Percentiles rank a stretch among this genome's conserved stretches.
These are phyloP conservation scores for Annona squamosa DNA, from an alignment of 164 flowering plant genomes.

Conservation along the genomic window DNA sequence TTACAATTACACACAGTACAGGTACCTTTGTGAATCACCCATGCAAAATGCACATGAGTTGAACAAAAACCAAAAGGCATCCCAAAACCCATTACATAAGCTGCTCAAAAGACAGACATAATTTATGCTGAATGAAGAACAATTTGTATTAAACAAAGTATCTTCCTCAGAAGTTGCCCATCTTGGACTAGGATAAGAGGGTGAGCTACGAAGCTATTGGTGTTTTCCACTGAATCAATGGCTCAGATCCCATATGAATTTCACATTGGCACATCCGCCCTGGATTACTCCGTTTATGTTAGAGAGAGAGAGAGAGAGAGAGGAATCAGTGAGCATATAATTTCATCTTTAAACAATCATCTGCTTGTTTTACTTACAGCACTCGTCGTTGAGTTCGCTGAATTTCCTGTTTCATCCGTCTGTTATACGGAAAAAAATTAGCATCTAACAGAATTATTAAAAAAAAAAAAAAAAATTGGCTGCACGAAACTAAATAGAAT, in stretches of 20 bases:
- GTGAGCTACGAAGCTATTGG: no score
- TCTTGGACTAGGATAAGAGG: no score
- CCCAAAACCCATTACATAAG: no score
- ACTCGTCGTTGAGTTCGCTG: conserved; percentile 28
- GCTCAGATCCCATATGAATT: not conserved
- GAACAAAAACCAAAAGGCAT: no score
- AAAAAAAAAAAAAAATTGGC: conserved; percentile 1
- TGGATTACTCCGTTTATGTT: not conserved
- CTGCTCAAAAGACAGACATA: no score
- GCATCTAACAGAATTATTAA: conserved; percentile 1
- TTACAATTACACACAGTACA: no score
- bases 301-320: no score
- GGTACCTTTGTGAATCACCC: no score
- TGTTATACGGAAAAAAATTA: conserved; percentile 21
- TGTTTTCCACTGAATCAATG: not conserved
- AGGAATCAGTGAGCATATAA: not conserved
- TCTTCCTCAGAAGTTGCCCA: no score
- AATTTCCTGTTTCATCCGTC: conserved; percentile 37
- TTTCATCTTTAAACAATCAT: not conserved
- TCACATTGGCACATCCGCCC: not conserved
- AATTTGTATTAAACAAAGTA: no score
- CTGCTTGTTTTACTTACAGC: conserved; percentile 35
- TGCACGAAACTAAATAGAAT: not conserved
- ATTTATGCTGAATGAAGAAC: no score
- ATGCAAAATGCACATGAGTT: no score